Conservation (phyloP, 345 rosid genomes). For the Psidium guajava region DNA sequence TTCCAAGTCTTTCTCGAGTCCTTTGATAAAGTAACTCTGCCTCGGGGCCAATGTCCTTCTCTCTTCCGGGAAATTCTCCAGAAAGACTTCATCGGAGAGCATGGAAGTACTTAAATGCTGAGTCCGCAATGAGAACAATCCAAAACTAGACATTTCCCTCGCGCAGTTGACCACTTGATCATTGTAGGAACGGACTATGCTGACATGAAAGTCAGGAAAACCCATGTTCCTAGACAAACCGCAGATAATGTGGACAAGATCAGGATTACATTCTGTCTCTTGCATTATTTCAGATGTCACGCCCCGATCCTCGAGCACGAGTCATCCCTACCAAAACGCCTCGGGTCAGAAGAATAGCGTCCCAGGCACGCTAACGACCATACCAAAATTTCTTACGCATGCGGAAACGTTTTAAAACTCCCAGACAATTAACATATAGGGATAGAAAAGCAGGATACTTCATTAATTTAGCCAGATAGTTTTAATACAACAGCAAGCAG, state of each 20-base stretch:
- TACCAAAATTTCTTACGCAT: no score
- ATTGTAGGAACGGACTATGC: slow-evolving; percentile 10
- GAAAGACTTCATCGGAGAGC: slow-evolving; percentile 10
- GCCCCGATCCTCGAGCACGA: no score
- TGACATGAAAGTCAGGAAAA: slow-evolving; percentile 3
- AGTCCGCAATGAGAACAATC: slow-evolving; percentile 6
- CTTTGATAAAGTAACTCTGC: neutral
- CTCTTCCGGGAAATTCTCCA: neutral
- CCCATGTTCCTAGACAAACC: slow-evolving; percentile 12
- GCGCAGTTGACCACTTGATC: slow-evolving; percentile 1
- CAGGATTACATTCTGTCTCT: slow-evolving; percentile 1
- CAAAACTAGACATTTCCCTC: slow-evolving; percentile 12
- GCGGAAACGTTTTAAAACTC: no score
- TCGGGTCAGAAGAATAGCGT: no score
- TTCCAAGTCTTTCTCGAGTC: slow-evolving; percentile 3
- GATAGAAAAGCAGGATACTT: no score
- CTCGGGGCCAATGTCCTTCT: slow-evolving; percentile 2
- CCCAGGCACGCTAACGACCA: no score
- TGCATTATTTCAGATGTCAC: slow-evolving; percentile 12
- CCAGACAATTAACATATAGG: no score
- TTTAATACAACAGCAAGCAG: no score
- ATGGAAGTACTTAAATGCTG: slow-evolving; percentile 6
- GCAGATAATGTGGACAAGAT: slow-evolving; percentile 8
- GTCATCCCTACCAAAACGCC: no score
- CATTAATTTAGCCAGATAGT: no score